Evolutionary conservation across 1,284 basidiomycete genomes (phyloP), one percentile per base, ranked within the genome.

Genomic region (Irpex rosettiformis): DNA sequence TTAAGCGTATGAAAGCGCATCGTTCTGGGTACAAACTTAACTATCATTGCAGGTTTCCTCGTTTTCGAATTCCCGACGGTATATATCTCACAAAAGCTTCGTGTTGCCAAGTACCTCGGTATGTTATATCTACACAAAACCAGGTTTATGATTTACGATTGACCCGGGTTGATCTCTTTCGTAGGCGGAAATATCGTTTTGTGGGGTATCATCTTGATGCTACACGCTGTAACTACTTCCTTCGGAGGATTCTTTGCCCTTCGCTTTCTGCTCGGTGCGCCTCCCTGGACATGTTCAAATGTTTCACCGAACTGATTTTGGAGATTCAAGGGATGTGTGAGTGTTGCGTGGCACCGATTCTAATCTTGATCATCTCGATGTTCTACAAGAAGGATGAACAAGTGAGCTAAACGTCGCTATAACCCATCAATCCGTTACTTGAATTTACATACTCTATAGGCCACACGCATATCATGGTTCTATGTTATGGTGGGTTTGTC

Each of bases 331-430:
- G 86, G 45, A 85, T 87, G 84, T 82, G 80, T 62, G 84, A 87
- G 69, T 79, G 78, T 61, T 85, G 83, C 61, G 84, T 87, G 2
- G 79, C 83, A 7, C 86, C 85, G 0, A 83, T 79, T 61, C 73
- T 88, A 29, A 82, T 89, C 65, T 69, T 87, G 49, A 79, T 86
- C 53, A 80, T 88, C 33, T 81, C 82, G 4, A 86, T 85, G 80
- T 87, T 86, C 67, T 88, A 88, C 69, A 85, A 83, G 72, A 88
- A 86, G 70, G 74, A 85, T 55, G 86, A 88, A 64, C 86, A 88
- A 73, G 82, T 77, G 52, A 30, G 69, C 54, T 13, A 21, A 48
- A 5, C 10, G 28, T 25, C 11, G 52, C 6, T 52, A n/a, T 52
- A 27, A 21, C 3, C 52, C 16, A 4, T 3, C 40, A 37, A n/a